Percentiles rank a stretch among this genome's conserved stretches.
phyloP scores from a whole-genome alignment of 2,329 filamentous ascomycete genomes.

The Cordyceps javanica region DNA sequence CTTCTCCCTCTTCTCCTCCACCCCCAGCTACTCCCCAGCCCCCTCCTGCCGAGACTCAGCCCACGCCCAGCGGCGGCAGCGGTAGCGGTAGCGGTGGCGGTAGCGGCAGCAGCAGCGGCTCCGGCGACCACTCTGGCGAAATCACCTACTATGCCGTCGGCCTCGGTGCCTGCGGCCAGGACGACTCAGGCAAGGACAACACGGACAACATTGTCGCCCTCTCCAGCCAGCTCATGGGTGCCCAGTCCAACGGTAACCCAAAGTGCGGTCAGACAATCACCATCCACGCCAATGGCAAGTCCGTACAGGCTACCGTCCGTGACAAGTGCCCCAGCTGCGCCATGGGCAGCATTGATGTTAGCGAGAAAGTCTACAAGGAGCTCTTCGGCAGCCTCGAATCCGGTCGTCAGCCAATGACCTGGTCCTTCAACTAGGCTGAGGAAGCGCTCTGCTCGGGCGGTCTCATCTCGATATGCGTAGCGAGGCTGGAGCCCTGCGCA shows the following conservation, averaged over 20 bases:
- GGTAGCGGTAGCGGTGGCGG: background rate
- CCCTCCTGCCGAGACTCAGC: slow-evolving; percentile 12
- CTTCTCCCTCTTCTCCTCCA: slow-evolving; percentile 9
- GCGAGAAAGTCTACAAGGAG: slow-evolving; percentile 47
- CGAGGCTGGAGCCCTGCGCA: slow-evolving; percentile 11
- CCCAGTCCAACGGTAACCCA: slow-evolving; percentile 58
- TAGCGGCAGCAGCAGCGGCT: slow-evolving; percentile 14
- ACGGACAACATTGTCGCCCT: slow-evolving; percentile 63
- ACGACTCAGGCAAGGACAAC: slow-evolving; percentile 50
- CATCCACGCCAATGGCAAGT: slow-evolving; percentile 55
- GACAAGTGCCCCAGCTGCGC: slow-evolving; percentile 74
- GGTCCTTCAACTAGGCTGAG: slow-evolving; percentile 46
- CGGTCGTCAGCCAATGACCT: slow-evolving; percentile 37
- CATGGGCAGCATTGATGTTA: slow-evolving; percentile 52
- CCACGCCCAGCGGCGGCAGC: background rate
- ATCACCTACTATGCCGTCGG: slow-evolving; percentile 71
- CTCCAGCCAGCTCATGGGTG: slow-evolving; percentile 57
- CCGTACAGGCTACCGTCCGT: slow-evolving; percentile 51
- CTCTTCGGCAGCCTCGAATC: slow-evolving; percentile 41
- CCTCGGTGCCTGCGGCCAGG: slow-evolving; percentile 60
- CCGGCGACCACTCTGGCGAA: slow-evolving; percentile 46
- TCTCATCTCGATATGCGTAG: background rate
- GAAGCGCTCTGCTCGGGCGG: slow-evolving; percentile 6
- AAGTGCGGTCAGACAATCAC: slow-evolving; percentile 65
- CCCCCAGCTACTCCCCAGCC: slow-evolving; percentile 15